These are phyloP conservation scores for Phalaenopsis aphrodite DNA, from an alignment of 106 monocot genomes.

Conservation along the genomic window DNA sequence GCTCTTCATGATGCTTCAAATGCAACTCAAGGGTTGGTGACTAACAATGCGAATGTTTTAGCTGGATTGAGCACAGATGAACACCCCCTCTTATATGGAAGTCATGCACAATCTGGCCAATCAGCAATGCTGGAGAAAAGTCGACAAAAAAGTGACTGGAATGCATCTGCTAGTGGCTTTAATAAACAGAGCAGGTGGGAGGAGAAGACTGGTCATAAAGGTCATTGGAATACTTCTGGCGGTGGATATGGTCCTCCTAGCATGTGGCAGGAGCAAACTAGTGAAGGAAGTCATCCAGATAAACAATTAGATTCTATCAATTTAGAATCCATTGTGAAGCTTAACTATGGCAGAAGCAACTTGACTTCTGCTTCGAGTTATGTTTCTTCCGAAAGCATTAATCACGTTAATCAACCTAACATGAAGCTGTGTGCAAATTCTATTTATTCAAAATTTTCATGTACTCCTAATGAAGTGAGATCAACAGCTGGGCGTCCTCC, in stretches of 20 bases:
- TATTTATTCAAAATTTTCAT: slow-evolving; percentile 26
- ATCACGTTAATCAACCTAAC: slow-evolving; percentile 39
- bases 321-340: slow-evolving; percentile 15
- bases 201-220: slow-evolving; percentile 7
- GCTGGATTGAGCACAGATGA: slow-evolving; percentile 12
- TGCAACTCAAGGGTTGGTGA: slow-evolving; percentile 16
- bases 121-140: neutral
- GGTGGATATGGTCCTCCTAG: slow-evolving; percentile 16
- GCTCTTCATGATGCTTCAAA: slow-evolving; percentile 12
- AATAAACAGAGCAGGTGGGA: slow-evolving; percentile 13
- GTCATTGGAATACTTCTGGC: slow-evolving; percentile 18
- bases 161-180: slow-evolving; percentile 15
- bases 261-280: slow-evolving; percentile 18
- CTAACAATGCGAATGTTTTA: slow-evolving; percentile 18
- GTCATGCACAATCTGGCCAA: slow-evolving; percentile 18
- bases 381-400: slow-evolving; percentile 28
- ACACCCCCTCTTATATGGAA: slow-evolving; percentile 9
- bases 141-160: slow-evolving; percentile 18
- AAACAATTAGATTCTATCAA: slow-evolving; percentile 26
- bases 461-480: slow-evolving; percentile 50
- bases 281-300: slow-evolving; percentile 5
- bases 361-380: slow-evolving; percentile 20
- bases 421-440: slow-evolving; percentile 24
- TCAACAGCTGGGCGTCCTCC: slow-evolving; percentile 83
- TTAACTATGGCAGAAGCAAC: slow-evolving; percentile 20